A percentile compares a stretch with the other conserved stretches of the same genome.
These are phyloP conservation scores for Pichia sp. DNA, from an alignment of 1,139 yeast genomes.

Conservation along the genomic window DNA sequence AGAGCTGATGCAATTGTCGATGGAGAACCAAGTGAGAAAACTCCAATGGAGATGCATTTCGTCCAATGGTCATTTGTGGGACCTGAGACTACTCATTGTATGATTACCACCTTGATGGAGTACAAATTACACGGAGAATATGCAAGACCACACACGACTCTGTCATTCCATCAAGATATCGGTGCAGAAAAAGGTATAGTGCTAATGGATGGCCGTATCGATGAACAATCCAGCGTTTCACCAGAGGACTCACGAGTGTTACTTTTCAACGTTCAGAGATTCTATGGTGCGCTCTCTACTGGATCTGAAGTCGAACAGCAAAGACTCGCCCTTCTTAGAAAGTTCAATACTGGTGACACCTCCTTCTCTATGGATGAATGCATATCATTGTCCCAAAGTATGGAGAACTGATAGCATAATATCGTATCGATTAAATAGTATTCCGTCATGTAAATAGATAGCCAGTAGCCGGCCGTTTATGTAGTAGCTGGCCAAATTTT, in stretches of 20 bases:
- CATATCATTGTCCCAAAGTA: slow-evolving; percentile 63
- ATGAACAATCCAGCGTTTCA: slow-evolving; percentile 57
- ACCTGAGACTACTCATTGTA: slow-evolving; percentile 76
- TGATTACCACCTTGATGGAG: slow-evolving; percentile 89
- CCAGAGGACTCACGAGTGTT: slow-evolving; percentile 67
- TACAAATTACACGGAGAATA: slow-evolving; percentile 85
- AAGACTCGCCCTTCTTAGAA: slow-evolving; percentile 50
- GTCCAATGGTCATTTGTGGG: slow-evolving; percentile 94
- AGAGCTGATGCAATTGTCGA: slow-evolving; percentile 22
- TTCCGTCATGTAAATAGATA: not conserved
- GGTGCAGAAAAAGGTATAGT: slow-evolving; percentile 55
- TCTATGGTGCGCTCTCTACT: slow-evolving; percentile 65
- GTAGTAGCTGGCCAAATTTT: not conserved
- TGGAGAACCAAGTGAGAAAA: slow-evolving; percentile 30
- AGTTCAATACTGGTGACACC: slow-evolving; percentile 63
- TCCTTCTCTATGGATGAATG: slow-evolving; percentile 60
- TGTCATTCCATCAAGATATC: slow-evolving; percentile 81
- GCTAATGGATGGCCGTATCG: slow-evolving; percentile 83
- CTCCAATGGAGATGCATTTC: slow-evolving; percentile 71
- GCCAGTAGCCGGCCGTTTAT: not conserved
- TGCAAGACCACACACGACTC: slow-evolving; percentile 92
- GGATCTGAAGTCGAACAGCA: slow-evolving; percentile 33
- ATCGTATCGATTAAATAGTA: not conserved
- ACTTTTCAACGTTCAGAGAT: slow-evolving; percentile 75
- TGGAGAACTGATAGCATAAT: slow-evolving; percentile 37